phyloP scores from a whole-genome alignment of 176 grass and related monocot genomes.

The Bromus sterilis region DNA sequence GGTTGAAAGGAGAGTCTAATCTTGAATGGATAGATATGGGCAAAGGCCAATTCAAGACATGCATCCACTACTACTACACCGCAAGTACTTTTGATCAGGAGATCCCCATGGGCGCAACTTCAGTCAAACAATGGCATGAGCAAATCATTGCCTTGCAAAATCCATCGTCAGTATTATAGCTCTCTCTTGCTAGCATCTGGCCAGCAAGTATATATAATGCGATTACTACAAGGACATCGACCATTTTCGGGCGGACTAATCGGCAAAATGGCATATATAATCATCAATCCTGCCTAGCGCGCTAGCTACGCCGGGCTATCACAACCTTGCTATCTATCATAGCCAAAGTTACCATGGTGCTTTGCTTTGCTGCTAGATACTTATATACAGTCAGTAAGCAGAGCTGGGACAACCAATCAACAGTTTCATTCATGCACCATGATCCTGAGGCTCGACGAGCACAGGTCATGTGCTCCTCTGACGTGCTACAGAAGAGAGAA shows the following conservation, averaged over 20 bases:
- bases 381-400: background rate
- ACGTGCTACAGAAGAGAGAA: background rate
- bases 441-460: background rate
- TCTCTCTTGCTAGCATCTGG: too few species aligned
- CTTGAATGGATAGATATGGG: background rate
- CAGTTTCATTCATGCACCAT: background rate
- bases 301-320: background rate
- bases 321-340: background rate
- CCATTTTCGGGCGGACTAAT: background rate
- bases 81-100: constrained; percentile 10
- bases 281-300: background rate
- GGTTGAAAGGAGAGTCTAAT: background rate
- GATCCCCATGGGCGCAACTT: background rate
- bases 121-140: background rate
- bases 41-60: constrained; percentile 1
- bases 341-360: background rate
- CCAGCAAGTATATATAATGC: background rate
- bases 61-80: background rate
- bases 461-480: background rate
- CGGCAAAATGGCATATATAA: background rate
- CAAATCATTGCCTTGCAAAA: background rate
- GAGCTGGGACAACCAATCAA: background rate
- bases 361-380: background rate
- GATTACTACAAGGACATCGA: background rate
- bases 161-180: background rate